Percentiles rank a stretch among this genome's conserved stretches.
phyloP scores from a whole-genome alignment of 2,329 filamentous ascomycete species.

The Aspergillus aculeatus region DNA sequence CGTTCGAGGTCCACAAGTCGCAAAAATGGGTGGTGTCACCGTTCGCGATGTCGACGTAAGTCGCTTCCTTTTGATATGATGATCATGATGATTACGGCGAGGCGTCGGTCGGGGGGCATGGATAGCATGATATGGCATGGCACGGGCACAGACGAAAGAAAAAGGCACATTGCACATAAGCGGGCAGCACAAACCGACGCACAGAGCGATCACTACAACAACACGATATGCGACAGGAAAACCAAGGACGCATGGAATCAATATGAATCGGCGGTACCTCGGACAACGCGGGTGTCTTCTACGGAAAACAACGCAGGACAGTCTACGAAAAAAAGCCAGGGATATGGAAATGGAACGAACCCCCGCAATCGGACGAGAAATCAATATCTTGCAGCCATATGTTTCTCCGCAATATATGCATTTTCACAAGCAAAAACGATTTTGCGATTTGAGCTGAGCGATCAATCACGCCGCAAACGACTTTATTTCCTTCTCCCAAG shows the following conservation, averaged over 20 bases:
- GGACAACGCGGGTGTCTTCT: neutral
- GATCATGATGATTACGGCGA: neutral
- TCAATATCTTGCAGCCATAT: neutral
- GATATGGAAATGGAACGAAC: neutral
- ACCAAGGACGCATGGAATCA: neutral
- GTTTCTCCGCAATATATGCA: neutral
- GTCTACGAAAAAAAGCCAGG: neutral
- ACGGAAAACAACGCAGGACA: neutral
- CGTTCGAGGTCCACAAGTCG: constrained; percentile 39
- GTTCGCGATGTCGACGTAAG: constrained; percentile 66
- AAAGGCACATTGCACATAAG: neutral
- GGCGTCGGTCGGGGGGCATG: neutral
- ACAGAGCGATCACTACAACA: neutral
- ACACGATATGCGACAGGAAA: neutral
- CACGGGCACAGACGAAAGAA: neutral
- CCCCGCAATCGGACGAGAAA: neutral
- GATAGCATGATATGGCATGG: constrained; percentile 11
- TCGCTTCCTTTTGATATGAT: constrained; percentile 22
- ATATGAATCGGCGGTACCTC: neutral
- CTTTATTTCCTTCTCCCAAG: neutral
- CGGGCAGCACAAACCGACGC: neutral
- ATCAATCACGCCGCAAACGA: neutral
- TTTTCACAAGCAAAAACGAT: neutral
- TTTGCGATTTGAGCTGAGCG: neutral
- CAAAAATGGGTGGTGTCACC: constrained; percentile 66